Base-by-base conservation (phyloP, 441 rosid species). In the Lepidium campestre region DNA sequence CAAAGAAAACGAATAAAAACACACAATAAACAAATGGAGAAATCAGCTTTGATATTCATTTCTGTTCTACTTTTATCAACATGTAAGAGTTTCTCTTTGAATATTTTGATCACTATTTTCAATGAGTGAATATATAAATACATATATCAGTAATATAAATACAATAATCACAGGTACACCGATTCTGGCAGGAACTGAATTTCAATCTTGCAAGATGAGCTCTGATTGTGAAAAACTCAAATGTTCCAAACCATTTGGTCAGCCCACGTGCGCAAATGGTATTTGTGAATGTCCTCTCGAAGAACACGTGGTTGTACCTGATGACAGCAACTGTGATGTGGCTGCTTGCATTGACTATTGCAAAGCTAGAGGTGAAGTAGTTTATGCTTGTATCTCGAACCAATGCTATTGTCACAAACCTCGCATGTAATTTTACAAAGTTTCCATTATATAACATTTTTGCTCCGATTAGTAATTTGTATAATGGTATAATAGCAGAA, bases 51-150 rank as follows among this genome's bases (percentile, higher is more conserved):
- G 42, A 41, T 49, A 32, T 39, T 68, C 59, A 39, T 68, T 14
- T 59, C 53, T 31, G 32, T 68, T 49, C 5, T 68, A 31, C 36
- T 68, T 10, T 49, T 68, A 4, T 68, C 65, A 20, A 50, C 72
- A 49, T 68, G 53, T 59, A 45, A 45, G 49, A 37, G 6, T 13
- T 63, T 14, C 46, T 40, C 19, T 41, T 2, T 41, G 6, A 14
- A 2, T 14, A 14, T 41, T n/a, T 37, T 17, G 1, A 2, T 25
- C 35, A n/a, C 9, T 52, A 57, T 40, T 18, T 40, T 40, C 46
- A 41, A 41, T 4, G 4, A 5, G 14, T 53, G 4, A 7, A 4
- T 15, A 5, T 6, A n/a, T n/a, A n/a, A n/a, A 41, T 41, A 0
- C 5, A 29, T 22, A 17, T 5, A 52, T 7, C 9, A 52, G 4